Evolutionary conservation across 2,329 filamentous ascomycete species (phyloP).

Genomic region (Xylariales sp.): DNA sequence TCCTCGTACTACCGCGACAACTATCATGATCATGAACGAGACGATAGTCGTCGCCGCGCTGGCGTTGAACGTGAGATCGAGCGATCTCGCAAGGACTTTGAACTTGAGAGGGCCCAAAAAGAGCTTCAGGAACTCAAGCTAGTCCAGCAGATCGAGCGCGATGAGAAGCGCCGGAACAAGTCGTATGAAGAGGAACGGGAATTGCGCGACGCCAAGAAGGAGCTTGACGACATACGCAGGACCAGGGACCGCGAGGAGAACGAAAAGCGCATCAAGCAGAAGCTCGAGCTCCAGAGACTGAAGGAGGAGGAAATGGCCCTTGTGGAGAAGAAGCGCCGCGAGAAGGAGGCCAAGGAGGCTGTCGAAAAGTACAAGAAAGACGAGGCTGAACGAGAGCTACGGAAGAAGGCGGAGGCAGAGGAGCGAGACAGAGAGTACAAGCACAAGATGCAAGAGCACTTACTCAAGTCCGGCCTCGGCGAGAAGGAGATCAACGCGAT

Average conservation of each 20-base stretch:
- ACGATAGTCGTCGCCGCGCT: constrained; percentile 15
- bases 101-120: constrained; percentile 25
- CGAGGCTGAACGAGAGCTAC: constrained; percentile 41
- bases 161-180: constrained; percentile 35
- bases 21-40: constrained; percentile 26
- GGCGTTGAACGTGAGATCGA: constrained; percentile 32
- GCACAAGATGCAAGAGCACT: constrained; percentile 50
- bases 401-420: constrained; percentile 44
- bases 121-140: constrained; percentile 40
- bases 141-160: constrained; percentile 33
- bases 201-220: constrained; percentile 27
- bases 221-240: constrained; percentile 28
- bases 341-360: constrained; percentile 45
- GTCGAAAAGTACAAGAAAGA: constrained; percentile 48
- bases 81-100: constrained; percentile 33
- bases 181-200: constrained; percentile 36
- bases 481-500: constrained; percentile 56
- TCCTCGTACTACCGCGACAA: constrained; percentile 25
- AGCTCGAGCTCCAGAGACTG: constrained; percentile 45
- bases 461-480: constrained; percentile 54
- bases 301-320: constrained; percentile 39
- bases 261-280: constrained; percentile 46
- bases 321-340: constrained; percentile 38
- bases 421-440: constrained; percentile 50
- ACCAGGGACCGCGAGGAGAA: constrained; percentile 45